Conservation (phyloP, 805 yeast species). For the Candida saitoana region DNA sequence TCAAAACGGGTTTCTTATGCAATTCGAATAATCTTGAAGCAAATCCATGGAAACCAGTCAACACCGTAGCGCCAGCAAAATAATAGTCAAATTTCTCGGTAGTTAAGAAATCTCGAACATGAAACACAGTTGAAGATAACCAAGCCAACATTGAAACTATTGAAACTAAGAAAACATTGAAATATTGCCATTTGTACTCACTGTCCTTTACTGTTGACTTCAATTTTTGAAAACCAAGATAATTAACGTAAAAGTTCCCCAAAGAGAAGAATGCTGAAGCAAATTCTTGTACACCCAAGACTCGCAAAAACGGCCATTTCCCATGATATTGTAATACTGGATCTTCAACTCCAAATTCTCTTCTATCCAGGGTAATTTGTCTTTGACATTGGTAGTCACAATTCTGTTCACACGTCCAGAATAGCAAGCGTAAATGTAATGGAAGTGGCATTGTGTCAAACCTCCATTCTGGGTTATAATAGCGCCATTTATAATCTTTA, state of each 20-base stretch:
- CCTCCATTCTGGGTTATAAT: conserved; percentile 28
- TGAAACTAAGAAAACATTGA: conserved; percentile 46
- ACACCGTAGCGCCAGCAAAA: conserved; percentile 86
- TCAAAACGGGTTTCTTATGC: conserved; percentile 15
- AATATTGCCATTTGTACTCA: conserved; percentile 9
- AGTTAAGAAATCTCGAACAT: conserved; percentile 70
- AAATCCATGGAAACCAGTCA: conserved; percentile 73
- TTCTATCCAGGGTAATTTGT: conserved; percentile 56
- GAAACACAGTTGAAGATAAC: conserved; percentile 82
- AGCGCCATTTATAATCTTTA: conserved; percentile 15
- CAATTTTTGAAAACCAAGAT: conserved; percentile 38
- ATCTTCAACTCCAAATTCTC: conserved; percentile 38
- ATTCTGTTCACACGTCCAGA: conserved; percentile 73
- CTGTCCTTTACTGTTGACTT: conserved; percentile 4
- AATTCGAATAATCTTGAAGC: conserved; percentile 56
- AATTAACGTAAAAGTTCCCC: conserved; percentile 47
- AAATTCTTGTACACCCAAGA: conserved; percentile 80
- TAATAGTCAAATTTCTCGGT: conserved; percentile 90
- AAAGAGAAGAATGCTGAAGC: conserved; percentile 78
- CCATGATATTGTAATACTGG: conserved; percentile 83
- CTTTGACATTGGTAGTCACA: conserved; percentile 95
- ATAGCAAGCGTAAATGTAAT: conserved; percentile 40
- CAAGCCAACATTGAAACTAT: conserved; percentile 79
- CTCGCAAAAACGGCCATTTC: conserved; percentile 89
- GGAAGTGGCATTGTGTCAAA: conserved; percentile 42